phyloP scores from a whole-genome alignment of 148 eudicot species.

The Fagopyrum tataricum region DNA sequence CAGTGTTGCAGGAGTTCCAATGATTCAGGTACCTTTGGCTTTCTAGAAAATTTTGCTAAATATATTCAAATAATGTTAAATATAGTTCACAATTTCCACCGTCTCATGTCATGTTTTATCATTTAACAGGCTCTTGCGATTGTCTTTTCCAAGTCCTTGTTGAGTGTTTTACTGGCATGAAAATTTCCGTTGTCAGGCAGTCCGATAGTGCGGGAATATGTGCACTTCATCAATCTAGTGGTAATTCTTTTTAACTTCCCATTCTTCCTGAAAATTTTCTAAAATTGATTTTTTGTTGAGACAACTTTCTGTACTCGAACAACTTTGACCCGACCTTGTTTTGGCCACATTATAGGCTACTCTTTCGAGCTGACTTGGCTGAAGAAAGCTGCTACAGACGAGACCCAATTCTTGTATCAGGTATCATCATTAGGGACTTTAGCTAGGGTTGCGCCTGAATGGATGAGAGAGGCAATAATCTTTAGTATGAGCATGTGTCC shows the following conservation, averaged over 20 bases:
- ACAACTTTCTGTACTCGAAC: background rate
- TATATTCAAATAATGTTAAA: slow-evolving; percentile 8
- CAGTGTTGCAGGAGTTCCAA: slow-evolving; percentile 42
- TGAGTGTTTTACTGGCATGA: slow-evolving; percentile 58
- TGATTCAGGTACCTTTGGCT: slow-evolving; percentile 38
- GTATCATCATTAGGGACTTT: slow-evolving; percentile 60
- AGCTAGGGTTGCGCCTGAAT: slow-evolving; percentile 64
- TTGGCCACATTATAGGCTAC: slow-evolving; percentile 42
- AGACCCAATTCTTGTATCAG: slow-evolving; percentile 40
- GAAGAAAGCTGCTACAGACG: slow-evolving; percentile 29
- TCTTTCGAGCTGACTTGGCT: slow-evolving; percentile 63
- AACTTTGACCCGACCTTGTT: background rate
- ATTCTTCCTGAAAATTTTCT: background rate
- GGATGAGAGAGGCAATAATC: slow-evolving; percentile 58
- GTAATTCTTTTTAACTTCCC: slow-evolving; percentile 28
- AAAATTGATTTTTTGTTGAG: background rate
- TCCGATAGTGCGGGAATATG: slow-evolving; percentile 40
- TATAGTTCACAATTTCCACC: background rate
- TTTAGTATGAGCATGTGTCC: slow-evolving; percentile 57
- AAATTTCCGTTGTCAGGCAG: slow-evolving; percentile 35
- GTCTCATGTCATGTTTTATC: slow-evolving; percentile 8
- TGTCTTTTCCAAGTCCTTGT: slow-evolving; percentile 59
- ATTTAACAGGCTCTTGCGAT: slow-evolving; percentile 30
- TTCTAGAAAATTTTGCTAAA: slow-evolving; percentile 4
- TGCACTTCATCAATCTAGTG: slow-evolving; percentile 68